Percentiles rank a stretch among this genome's conserved stretches.
Evolutionary conservation across 805 yeast species (phyloP).

Genomic region (Yarrowia hollandica): DNA sequence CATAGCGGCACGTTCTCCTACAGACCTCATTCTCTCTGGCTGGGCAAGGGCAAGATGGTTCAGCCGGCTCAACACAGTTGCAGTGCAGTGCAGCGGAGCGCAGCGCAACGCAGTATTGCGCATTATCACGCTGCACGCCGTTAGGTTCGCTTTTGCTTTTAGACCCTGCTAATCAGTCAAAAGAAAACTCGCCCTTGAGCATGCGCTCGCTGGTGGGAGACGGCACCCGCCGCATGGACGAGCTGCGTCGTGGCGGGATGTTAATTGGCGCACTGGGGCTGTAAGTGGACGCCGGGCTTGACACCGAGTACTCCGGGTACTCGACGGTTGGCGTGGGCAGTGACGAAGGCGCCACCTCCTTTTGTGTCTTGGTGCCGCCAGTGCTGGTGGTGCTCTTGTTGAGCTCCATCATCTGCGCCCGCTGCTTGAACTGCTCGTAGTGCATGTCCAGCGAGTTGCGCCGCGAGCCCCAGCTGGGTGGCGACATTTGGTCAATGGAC

Average conservation of each 20-base stretch:
- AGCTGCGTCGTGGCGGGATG: constrained; percentile 14
- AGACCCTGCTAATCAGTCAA: constrained; percentile 2
- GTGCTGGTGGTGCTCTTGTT: background rate
- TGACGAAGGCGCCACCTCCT: background rate
- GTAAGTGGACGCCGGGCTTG: background rate
- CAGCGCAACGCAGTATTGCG: no score
- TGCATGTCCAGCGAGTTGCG: constrained; percentile 26
- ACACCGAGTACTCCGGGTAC: constrained; percentile 14
- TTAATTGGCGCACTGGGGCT: constrained; percentile 26
- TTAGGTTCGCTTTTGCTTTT: no score
- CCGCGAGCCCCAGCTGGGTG: constrained; percentile 22
- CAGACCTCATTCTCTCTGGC: no score
- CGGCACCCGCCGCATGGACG: background rate
- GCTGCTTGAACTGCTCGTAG: constrained; percentile 26
- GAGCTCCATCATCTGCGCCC: constrained; percentile 9
- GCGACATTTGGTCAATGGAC: constrained; percentile 18
- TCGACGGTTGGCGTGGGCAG: constrained; percentile 2
- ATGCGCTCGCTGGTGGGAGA: constrained; percentile 22
- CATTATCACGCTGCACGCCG: background rate
- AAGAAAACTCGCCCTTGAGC: constrained; percentile 28
- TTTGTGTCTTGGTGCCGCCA: background rate
- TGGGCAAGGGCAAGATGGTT: no score
- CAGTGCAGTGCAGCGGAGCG: no score
- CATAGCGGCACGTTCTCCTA: no score
- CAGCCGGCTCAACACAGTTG: no score